Evolutionary conservation across 2,329 filamentous ascomycete genomes (phyloP), one percentile per base, ranked within the genome.

Genomic region (Colletotrichum acutatum): DNA sequence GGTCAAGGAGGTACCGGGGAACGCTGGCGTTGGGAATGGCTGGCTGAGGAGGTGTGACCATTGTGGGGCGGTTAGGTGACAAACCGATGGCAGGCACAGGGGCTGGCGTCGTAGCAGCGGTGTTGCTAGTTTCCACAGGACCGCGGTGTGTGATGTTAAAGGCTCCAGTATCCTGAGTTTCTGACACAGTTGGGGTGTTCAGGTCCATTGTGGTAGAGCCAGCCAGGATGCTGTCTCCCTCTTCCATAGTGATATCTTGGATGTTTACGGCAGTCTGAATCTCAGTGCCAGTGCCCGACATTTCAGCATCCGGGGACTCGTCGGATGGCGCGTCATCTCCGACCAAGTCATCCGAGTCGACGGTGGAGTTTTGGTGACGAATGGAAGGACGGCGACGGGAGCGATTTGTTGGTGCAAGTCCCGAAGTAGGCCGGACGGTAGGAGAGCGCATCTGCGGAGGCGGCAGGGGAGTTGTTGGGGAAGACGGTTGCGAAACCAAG

Each of bases 121-220:
- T 91, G 71, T 96, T 92, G 82, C 94, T 98, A 62, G 94, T 95
- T 79, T 98, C 95, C 46, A 97, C 90, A 1, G 93, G 90, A 60
- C 92, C 92, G 66, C 94, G 92, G 82, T 98, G 96, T 7, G 94
- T 95, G 78, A 98, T 97, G 83, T 98, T 97, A 83, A 98, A 98
- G 0, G 95, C 95, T 69, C 96, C 95, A 14, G 94, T 90, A 77
- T 97, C 94, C 77, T 95, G 93, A n/a, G 92, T 90, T 78, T 97
- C 95, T 0, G 95, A 95, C 3, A 93, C 93, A 42, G 93, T 93
- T 2, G 93, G 93, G 8, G 94, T 93, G 3, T 92, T 90, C 74
- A 98, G 84, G 34, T 93, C 92, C 42, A 97, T 90, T 4, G 92
- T 89, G 2, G 93, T 90, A 26, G 74, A 70, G 66, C 91, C 92